Base-by-base conservation (phyloP, 176 grass and related monocot genomes). In the Oryza meyeriana region DNA sequence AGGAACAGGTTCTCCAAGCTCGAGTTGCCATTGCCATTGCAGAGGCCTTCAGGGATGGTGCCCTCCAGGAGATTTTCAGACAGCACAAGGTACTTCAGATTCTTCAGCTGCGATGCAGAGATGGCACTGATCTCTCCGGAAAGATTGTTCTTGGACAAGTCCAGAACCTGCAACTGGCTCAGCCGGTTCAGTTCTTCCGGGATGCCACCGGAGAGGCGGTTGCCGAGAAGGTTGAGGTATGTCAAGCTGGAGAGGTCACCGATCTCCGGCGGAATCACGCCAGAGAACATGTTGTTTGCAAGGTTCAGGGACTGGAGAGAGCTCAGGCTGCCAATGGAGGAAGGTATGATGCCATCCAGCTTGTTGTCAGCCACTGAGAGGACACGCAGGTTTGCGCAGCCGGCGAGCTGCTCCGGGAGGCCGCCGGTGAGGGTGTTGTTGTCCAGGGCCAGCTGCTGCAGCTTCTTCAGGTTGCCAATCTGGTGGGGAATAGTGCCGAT, bases 181-280 rank as follows among this genome's bases (percentile, higher is more conserved):
- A 98, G 65, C 80, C 12, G 84, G 73, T 98, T 98, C 71, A 98
- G 55, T 48, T 93, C 88, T 11, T 38, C 41, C 11, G 90, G 92
- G 39, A 98, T 81, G 78, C 67, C 27, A 11, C 92, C 90, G 28
- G 80, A 86, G 11, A 98, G 90, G 55, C 47, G 30, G 86, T 95
- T 98, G 27, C 92, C 95, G 13, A 98, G 88, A 64, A 98, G 86
- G 68, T 95, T 91, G 44, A 98, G 92, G 81, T 95, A 91, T 18
- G 61, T 90, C 75, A 98, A 38, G 59, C 82, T 77, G 17, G 85
- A 76, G 40, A 98, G 84, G 12, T 74, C 55, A 8, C 88, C 84
- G 11, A 95, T 85, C 61, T 86, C 88, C 4, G 40, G 10, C 22
- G 92, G 92, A 68, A 95, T 90, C 31, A 3, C 44, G 11, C 90